Evolutionary conservation across 495 filamentous ascomycete genomes (phyloP).

Genomic region (Tuber magnatum): DNA sequence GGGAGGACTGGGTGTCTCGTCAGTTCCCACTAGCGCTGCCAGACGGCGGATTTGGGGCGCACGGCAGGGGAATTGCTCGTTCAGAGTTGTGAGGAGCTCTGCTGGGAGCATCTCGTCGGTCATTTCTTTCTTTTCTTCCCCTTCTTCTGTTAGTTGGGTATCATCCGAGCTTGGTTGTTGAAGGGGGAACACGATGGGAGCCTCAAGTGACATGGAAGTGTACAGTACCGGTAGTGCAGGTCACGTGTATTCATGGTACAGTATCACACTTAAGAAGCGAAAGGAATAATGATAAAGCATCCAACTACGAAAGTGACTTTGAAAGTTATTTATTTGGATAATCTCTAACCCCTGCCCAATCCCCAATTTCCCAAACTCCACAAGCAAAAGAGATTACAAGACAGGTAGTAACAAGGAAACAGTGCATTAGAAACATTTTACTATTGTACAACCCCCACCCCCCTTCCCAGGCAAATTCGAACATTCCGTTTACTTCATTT

Average conservation of each 20-base stretch:
- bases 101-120: constrained; percentile 29
- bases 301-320: background rate
- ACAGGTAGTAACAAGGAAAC: background rate
- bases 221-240: too few relatives aligned
- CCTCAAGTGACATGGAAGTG: background rate
- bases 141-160: constrained; percentile 2
- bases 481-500: constrained; percentile 44
- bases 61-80: constrained; percentile 29
- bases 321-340: constrained; percentile 2
- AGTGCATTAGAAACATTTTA: background rate
- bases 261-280: background rate
- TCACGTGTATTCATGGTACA: background rate
- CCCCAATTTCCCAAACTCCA: constrained; percentile 3
- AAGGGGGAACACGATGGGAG: background rate
- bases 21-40: constrained; percentile 35
- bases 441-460: background rate
- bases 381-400: background rate
- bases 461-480: background rate
- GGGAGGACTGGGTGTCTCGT: constrained; percentile 41
- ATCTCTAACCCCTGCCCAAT: background rate
- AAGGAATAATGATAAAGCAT: background rate
- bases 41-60: constrained; percentile 30
- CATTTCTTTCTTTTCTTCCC: background rate
- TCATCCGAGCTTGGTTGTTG: background rate
- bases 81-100: constrained; percentile 28